phyloP scores from a whole-genome alignment of 2,329 filamentous ascomycete species.

The Elsinoe ampelina region DNA sequence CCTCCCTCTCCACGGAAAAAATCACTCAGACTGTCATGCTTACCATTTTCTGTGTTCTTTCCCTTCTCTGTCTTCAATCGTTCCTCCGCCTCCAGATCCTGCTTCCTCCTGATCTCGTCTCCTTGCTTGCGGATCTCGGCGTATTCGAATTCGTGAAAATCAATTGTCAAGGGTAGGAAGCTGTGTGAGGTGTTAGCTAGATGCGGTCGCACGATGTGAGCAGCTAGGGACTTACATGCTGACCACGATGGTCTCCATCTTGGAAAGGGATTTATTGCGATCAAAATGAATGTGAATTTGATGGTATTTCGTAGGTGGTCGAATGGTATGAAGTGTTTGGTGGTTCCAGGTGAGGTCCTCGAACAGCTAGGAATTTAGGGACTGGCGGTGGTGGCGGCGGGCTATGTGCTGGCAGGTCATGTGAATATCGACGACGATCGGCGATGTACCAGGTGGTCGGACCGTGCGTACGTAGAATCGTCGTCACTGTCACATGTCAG shows the following conservation, averaged over 20 bases:
- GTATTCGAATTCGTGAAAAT: conserved; percentile 52
- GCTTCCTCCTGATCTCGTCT: background rate
- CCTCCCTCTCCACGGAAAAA: conserved; percentile 32
- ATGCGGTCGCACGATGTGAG: background rate
- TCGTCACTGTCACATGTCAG: background rate
- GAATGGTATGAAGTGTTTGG: background rate
- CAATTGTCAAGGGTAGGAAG: conserved; percentile 84
- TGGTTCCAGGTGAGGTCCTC: background rate
- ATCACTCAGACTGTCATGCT: background rate
- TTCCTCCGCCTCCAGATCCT: background rate
- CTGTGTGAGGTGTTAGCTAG: conserved; percentile 38
- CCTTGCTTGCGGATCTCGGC: background rate
- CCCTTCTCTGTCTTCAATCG: too few relatives aligned
- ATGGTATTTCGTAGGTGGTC: background rate
- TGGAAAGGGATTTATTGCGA: background rate
- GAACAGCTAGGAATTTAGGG: background rate
- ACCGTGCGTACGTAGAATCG: background rate
- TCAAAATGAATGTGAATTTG: background rate
- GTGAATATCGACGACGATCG: background rate
- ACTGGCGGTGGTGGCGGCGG: background rate
- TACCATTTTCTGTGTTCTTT: background rate
- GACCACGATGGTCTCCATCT: conserved; percentile 16
- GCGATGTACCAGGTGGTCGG: background rate
- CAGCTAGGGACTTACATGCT: conserved; percentile 23
- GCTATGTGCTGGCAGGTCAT: background rate